Base-by-base conservation (phyloP, 176 grass and related monocot species). In the Carex myosuroides region DNA sequence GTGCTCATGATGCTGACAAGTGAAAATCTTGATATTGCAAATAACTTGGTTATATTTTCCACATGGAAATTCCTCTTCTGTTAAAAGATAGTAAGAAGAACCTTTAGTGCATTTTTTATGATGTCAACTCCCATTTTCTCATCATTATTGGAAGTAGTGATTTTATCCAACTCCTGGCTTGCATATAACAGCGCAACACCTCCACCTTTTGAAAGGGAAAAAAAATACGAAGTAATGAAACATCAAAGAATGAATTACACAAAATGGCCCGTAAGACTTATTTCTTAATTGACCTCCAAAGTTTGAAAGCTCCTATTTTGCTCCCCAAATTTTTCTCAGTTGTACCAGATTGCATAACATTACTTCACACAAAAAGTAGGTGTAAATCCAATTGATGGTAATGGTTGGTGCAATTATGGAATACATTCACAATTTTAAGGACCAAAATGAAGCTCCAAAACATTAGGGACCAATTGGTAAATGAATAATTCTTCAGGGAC, bases 61-160 rank as follows among this genome's bases (percentile, higher is more conserved):
- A 57, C 13, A 81, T 50, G 9, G 59, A 63, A 63, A 79, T 32
- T 17, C 5, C 5, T 22, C 59, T 8, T 72, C 39, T 64, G 78
- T 52, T 83, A 42, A 58, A 70, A 70, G 2, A 76, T 55, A 14
- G 13, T 76, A 76, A 55, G 48, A 54, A 94, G 72, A 54, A 94
- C 95, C 95, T 93, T 98, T 52, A 98, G 92, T 68, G 95, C 91
- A 67, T 98, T 98, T 80, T 95, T 98, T 84, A 98, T 92, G 14
- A 98, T 95, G 59, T 90, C 86, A 83, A 98, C 79, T 61, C 95
- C 95, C 74, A 90, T 95, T 64, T 89, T 98, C 85, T 98, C 95
- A 65, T 98, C 91, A 79, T 87, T 79, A 44, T 92, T 93, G 74
- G 87, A 60, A 52, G 91, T 93, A 64, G 81, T 87, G 59, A 95